Percentiles rank a stretch among this genome's conserved stretches.
phyloP scores from a whole-genome alignment of 768 basidiomycete genomes.

The Amanita muscaria region DNA sequence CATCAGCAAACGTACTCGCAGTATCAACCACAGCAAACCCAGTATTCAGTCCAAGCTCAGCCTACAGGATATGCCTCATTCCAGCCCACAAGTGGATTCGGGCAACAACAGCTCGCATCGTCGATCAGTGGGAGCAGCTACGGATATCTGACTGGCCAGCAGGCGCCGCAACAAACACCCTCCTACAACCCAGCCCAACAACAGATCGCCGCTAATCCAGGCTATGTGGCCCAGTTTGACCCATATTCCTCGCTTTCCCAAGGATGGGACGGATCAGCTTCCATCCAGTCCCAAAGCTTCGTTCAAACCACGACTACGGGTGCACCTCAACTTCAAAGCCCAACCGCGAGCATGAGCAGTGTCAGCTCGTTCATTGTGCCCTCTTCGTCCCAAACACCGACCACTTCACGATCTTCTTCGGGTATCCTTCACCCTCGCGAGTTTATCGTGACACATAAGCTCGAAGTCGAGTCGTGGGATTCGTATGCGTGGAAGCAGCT shows the following conservation, averaged over 20 bases:
- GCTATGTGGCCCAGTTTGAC: slow-evolving; percentile 44
- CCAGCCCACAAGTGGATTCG: slow-evolving; percentile 48
- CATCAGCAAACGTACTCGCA: slow-evolving; percentile 26
- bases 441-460: slow-evolving; percentile 55
- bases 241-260: slow-evolving; percentile 40
- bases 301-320: slow-evolving; percentile 8
- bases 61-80: slow-evolving; percentile 14
- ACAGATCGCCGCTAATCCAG: slow-evolving; percentile 37
- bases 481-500: slow-evolving; percentile 64
- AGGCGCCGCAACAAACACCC: slow-evolving; percentile 19
- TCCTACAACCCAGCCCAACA: slow-evolving; percentile 37
- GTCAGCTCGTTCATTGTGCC: slow-evolving; percentile 6
- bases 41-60: slow-evolving; percentile 4
- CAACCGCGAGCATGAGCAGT: slow-evolving; percentile 12
- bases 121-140: slow-evolving; percentile 33
- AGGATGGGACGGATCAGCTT: slow-evolving; percentile 27
- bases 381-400: slow-evolving; percentile 8
- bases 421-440: slow-evolving; percentile 58
- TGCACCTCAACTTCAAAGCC: slow-evolving; percentile 12
- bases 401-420: slow-evolving; percentile 23
- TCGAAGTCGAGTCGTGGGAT: slow-evolving; percentile 67
- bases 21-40: slow-evolving; percentile 16
- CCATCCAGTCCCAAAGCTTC: slow-evolving; percentile 12
- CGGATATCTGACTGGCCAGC: slow-evolving; percentile 26
- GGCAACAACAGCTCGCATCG: slow-evolving; percentile 43